phyloP scores from a whole-genome alignment of 1,139 yeast species.

The Sugiyamaella sp. region DNA sequence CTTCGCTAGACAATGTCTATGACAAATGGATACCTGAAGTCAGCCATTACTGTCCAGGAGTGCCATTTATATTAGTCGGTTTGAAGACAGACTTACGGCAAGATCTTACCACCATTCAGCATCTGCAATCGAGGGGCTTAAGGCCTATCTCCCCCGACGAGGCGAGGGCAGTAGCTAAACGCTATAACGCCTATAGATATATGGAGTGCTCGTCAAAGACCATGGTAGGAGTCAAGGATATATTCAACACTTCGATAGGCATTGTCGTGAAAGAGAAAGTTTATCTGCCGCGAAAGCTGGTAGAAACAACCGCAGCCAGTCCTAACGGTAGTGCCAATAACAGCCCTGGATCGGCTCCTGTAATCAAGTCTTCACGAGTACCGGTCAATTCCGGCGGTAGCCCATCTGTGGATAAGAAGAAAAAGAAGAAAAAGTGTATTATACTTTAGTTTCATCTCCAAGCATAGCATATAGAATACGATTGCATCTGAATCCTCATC shows the following conservation, averaged over 20 bases:
- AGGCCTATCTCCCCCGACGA: conserved; percentile 54
- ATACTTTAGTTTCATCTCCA: conserved; percentile 1
- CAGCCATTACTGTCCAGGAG: conserved; percentile 76
- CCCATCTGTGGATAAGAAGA: background rate
- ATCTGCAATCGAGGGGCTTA: conserved; percentile 38
- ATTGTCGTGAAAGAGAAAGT: conserved; percentile 16
- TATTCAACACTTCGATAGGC: conserved; percentile 53
- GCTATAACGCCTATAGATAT: conserved; percentile 74
- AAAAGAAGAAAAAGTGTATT: conserved; percentile 12
- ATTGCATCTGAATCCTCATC: background rate
- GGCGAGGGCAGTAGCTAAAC: conserved; percentile 53
- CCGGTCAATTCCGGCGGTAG: background rate
- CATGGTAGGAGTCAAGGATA: conserved; percentile 64
- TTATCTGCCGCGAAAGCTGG: conserved; percentile 4
- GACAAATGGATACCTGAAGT: conserved; percentile 91
- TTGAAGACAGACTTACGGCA: conserved; percentile 68
- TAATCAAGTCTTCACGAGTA: background rate
- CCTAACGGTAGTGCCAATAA: background rate
- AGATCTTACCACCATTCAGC: conserved; percentile 39
- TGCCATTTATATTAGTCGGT: conserved; percentile 78
- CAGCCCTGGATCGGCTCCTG: background rate
- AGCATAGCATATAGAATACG: conserved; percentile 1
- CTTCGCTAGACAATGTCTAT: conserved; percentile 69
- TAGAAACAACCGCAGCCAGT: too few species aligned
- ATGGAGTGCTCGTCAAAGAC: conserved; percentile 77